These are phyloP conservation scores for Trichoderma cornu-damae DNA, from an alignment of 2,329 filamentous ascomycete genomes.

Conservation along the genomic window DNA sequence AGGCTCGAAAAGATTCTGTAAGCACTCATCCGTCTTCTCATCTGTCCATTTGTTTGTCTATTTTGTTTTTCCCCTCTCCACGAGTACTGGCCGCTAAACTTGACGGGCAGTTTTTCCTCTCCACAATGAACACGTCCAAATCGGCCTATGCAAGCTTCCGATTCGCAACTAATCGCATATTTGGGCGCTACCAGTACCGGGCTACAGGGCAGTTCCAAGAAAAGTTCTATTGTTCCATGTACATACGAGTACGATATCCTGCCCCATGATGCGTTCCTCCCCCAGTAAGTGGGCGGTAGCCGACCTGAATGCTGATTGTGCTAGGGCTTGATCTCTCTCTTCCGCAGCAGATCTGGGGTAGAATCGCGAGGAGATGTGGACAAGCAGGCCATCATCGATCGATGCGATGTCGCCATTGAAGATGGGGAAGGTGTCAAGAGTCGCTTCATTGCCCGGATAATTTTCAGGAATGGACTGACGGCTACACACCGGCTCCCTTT, in stretches of 20 bases:
- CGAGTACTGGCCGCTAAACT: neutral
- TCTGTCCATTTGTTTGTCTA: too few species aligned
- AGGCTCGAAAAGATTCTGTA: conserved; percentile 65
- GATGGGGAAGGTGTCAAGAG: conserved; percentile 67
- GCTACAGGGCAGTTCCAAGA: conserved; percentile 47
- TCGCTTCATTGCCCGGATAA: conserved; percentile 66
- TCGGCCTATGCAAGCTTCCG: conserved; percentile 72
- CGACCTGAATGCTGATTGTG: neutral
- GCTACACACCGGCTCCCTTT: conserved; percentile 74
- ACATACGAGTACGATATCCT: conserved; percentile 52
- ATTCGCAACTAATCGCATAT: conserved; percentile 63
- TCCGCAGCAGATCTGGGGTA: conserved; percentile 58
- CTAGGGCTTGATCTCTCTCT: conserved; percentile 65
- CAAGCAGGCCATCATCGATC: conserved; percentile 65
- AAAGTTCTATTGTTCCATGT: conserved; percentile 69
- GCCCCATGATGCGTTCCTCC: neutral
- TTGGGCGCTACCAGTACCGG: conserved; percentile 65
- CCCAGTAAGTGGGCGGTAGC: neutral
- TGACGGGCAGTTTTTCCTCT: conserved; percentile 58
- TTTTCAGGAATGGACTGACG: conserved; percentile 70
- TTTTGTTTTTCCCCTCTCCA: neutral
- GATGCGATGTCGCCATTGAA: conserved; percentile 68
- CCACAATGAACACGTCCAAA: conserved; percentile 72
- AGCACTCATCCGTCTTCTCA: neutral
- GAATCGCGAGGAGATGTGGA: conserved; percentile 56